A percentile compares a stretch with the other conserved stretches of the same genome.
Evolutionary conservation across 2,329 filamentous ascomycete species (phyloP).

Genomic region (Colletotrichum cuscutae): DNA sequence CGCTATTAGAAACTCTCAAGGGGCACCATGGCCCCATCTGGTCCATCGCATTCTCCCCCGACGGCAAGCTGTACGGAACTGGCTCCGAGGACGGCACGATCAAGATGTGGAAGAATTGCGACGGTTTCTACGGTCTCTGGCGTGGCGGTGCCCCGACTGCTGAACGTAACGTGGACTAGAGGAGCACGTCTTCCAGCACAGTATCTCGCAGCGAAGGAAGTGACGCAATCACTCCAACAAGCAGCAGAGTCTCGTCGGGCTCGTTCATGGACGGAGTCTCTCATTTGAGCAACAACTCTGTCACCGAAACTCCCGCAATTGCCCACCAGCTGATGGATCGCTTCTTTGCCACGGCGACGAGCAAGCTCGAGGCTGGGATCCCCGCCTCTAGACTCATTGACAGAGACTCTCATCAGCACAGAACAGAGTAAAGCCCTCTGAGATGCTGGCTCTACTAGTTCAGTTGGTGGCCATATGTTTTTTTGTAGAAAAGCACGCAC

Average conservation of each 20-base stretch:
- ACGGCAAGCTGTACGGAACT: slow-evolving; percentile 95
- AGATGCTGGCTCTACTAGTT: background rate
- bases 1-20: slow-evolving; percentile 81
- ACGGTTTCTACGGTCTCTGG: slow-evolving; percentile 73
- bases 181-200: slow-evolving; percentile 27
- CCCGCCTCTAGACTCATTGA: background rate
- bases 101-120: slow-evolving; percentile 85
- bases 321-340: slow-evolving; percentile 22
- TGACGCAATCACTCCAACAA: slow-evolving; percentile 11
- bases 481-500: background rate
- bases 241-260: slow-evolving; percentile 29
- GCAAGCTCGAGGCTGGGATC: background rate
- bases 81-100: slow-evolving; percentile 98
- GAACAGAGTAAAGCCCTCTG: background rate
- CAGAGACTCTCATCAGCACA: background rate
- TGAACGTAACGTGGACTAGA: slow-evolving; percentile 33
- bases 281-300: slow-evolving; percentile 26
- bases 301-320: slow-evolving; percentile 22
- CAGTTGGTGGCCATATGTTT: background rate
- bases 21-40: slow-evolving; percentile 98
- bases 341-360: slow-evolving; percentile 13
- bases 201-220: slow-evolving; percentile 23
- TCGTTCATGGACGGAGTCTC: slow-evolving; percentile 17
- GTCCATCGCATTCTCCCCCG: slow-evolving; percentile 94
- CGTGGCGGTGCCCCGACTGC: slow-evolving; percentile 52